Percentiles rank a stretch among this genome's conserved stretches.
Evolutionary conservation across 1,284 basidiomycete species (phyloP).

Genomic region (Hymenochaete sp.): DNA sequence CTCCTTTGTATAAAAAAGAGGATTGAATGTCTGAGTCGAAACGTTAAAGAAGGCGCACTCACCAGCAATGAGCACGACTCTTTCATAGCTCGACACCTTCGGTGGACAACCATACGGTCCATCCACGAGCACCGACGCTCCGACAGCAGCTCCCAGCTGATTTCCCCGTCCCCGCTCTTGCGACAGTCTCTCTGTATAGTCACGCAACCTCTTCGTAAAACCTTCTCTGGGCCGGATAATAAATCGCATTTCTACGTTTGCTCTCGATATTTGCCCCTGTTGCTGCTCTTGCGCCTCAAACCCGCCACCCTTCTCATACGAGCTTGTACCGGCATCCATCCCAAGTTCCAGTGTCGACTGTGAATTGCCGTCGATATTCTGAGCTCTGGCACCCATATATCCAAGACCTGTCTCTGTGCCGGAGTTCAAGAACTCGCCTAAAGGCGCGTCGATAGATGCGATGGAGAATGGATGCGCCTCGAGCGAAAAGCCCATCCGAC

Average conservation of each 20-base stretch:
- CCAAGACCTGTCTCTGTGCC: not conserved
- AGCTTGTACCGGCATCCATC: too few relatives aligned
- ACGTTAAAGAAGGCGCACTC: conserved; percentile 13
- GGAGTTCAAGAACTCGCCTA: conserved; percentile 18
- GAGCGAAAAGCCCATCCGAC: conserved; percentile 25
- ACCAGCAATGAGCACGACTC: conserved; percentile 31
- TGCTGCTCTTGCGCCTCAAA: conserved; percentile 12
- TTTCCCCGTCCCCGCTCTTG: too few relatives aligned
- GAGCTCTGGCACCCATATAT: too few relatives aligned
- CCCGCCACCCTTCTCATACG: too few relatives aligned
- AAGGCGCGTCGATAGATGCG: conserved; percentile 26
- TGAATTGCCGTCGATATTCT: too few relatives aligned
- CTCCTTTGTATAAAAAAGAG: conserved; percentile 22
- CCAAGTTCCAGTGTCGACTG: too few relatives aligned
- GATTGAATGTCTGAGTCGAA: not conserved
- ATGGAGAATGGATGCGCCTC: conserved; percentile 40
- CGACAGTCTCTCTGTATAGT: conserved; percentile 21
- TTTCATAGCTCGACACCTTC: conserved; percentile 26
- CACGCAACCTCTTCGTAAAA: conserved; percentile 28
- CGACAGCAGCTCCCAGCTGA: conserved; percentile 15
- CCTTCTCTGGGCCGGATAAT: conserved; percentile 33
- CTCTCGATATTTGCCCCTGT: conserved; percentile 23
- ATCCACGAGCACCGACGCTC: conserved; percentile 27
- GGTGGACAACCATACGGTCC: conserved; percentile 34
- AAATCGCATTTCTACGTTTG: conserved; percentile 22